These are phyloP conservation scores for Kodamaea sagamina DNA, from an alignment of 805 yeast genomes.

Conservation along the genomic window DNA sequence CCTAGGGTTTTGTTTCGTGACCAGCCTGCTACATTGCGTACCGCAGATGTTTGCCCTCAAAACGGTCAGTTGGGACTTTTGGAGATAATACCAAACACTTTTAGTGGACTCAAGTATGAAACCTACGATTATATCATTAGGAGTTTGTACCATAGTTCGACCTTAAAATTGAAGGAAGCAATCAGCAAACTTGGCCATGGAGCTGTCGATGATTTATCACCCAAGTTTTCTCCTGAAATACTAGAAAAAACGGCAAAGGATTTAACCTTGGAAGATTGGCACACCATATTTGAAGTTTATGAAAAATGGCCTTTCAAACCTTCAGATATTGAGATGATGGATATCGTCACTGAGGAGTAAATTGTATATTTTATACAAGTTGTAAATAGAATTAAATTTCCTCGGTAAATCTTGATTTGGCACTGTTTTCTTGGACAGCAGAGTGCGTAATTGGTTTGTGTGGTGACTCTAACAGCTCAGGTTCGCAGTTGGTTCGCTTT, in stretches of 20 bases:
- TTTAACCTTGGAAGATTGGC: slow-evolving; percentile 57
- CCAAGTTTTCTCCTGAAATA: slow-evolving; percentile 29
- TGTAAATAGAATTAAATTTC: slow-evolving; percentile 1
- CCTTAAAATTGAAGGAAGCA: slow-evolving; percentile 50
- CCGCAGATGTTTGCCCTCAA: slow-evolving; percentile 28
- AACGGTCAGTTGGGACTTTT: slow-evolving; percentile 52
- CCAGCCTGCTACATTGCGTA: slow-evolving; percentile 37
- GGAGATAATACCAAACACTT: slow-evolving; percentile 50
- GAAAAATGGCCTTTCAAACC: slow-evolving; percentile 89
- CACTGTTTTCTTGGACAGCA: not conserved
- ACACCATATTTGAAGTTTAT: slow-evolving; percentile 52
- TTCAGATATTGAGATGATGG: slow-evolving; percentile 24
- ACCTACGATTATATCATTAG: slow-evolving; percentile 65
- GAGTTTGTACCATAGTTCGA: slow-evolving; percentile 22
- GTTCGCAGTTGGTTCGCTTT: too few species aligned
- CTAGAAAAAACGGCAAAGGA: slow-evolving; percentile 48
- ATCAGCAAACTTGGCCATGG: slow-evolving; percentile 76
- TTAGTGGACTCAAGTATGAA: slow-evolving; percentile 46
- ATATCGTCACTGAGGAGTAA: slow-evolving; percentile 16
- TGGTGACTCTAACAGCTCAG: too few species aligned
- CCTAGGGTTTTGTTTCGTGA: slow-evolving; percentile 39
- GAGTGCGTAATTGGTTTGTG: too few species aligned
- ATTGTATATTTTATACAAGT: not conserved
- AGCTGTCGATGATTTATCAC: slow-evolving; percentile 56
- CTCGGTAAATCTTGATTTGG: slow-evolving; percentile 1